Evolutionary conservation across 805 yeast genomes (phyloP), one percentile per base, ranked within the genome.

Genomic region (Barnettozyma vustinii): DNA sequence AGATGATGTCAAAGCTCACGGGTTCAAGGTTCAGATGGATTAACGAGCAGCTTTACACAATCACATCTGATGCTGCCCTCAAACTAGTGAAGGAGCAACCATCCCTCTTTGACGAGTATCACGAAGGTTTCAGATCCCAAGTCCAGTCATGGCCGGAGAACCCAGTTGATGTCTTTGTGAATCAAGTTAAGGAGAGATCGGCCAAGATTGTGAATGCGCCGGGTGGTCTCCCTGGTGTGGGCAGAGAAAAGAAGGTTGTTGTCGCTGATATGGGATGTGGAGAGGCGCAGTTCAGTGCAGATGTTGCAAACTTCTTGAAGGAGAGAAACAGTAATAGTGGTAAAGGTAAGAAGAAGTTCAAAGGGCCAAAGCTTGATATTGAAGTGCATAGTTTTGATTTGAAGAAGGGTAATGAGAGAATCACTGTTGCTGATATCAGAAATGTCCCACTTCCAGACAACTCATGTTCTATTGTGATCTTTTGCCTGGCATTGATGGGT

Each of bases 181-280:
- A 79, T 9, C 87, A 85, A 59, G 75, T 94, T 48, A 79, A 79
- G 52, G 61, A 66, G 26, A 72, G 89, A 59, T 72, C 81, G 1
- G 64, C 72, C 12, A 84, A 76, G 60, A 82, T 84, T n/a, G 80
- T 90, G 5, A 88, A 85, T 65, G 96, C 97, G 0, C 98, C 98
- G 4, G 98, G 98, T 55, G 98, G 97, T 2, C 74, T 91, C 48
- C 97, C 97, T 1, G 95, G 94, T 18, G 63, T 81, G 36, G 66
- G 63, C 8, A 59, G 58, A 16, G 62, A 62, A 20, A 77, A 74
- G 42, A 75, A 76, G 51, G 81, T 92, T 35, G 89, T 86, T 3
- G 77, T 94, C 51, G 97, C 98, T 0, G 99, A 94, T 69, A 92
- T 94, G 98, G 99, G 99, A 10, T 94, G 99, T 66, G 99, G 99